These are phyloP conservation scores for Phytophthora boehmeriae DNA, from an alignment of 352 stramenopile species.

Conservation along the genomic window DNA sequence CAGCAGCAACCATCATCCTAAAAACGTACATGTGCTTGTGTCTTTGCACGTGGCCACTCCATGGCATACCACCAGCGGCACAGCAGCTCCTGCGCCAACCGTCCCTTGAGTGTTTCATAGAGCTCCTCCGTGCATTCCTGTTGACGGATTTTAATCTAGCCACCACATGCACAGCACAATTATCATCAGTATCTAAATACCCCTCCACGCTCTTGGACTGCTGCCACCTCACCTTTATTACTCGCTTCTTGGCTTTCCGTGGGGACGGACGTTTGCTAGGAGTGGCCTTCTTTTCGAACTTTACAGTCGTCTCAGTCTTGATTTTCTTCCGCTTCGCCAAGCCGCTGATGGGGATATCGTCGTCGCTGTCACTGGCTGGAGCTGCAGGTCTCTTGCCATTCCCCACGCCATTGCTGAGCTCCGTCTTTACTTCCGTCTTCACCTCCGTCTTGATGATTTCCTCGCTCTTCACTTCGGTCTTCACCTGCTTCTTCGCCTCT, in stretches of 20 bases:
- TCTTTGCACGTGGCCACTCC: constrained; percentile 68
- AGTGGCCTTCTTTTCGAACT: constrained; percentile 11
- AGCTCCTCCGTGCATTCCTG: constrained; percentile 85
- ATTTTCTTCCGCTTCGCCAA: constrained; percentile 65
- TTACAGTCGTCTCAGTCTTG: constrained; percentile 53
- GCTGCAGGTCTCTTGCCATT: constrained; percentile 33
- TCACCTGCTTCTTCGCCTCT: constrained; percentile 35
- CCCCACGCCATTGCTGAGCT: constrained; percentile 9
- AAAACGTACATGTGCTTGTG: constrained; percentile 32
- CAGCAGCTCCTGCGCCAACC: constrained; percentile 75
- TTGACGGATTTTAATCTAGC: constrained; percentile 83
- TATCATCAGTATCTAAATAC: neutral
- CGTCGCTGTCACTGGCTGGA: constrained; percentile 64
- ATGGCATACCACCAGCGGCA: constrained; percentile 90
- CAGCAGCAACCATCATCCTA: neutral
- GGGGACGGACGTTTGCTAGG: constrained; percentile 12
- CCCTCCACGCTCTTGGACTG: too few species aligned
- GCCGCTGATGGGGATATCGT: constrained; percentile 75
- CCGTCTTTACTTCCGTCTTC: constrained; percentile 29
- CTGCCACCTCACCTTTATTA: constrained; percentile 53
- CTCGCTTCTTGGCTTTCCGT: constrained; percentile 58
- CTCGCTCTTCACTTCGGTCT: constrained; percentile 24
- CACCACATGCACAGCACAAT: constrained; percentile 5
- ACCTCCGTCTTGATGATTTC: constrained; percentile 29
- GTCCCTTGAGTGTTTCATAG: constrained; percentile 81